Base-by-base conservation (phyloP, 495 filamentous ascomycete genomes). In the Penicillium mononematosum region DNA sequence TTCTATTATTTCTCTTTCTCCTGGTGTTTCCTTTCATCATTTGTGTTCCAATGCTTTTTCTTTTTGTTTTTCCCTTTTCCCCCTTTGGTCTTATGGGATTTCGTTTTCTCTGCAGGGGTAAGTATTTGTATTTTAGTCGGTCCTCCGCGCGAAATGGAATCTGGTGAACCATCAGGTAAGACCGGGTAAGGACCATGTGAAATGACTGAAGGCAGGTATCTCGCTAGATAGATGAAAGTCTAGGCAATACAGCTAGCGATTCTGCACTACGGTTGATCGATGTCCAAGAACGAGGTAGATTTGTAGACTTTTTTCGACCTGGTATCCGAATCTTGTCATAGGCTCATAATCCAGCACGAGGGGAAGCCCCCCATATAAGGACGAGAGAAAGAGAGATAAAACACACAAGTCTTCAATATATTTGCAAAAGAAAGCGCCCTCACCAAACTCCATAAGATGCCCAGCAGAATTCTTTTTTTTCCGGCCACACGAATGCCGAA, bases 121-220 rank as follows among this genome's bases (percentile, higher is more conserved):
- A 73, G 78, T 81, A 80, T 81, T 36, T 47, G 75, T 79, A 79
- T 60, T 72, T 75, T 74, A 77, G 72, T 68, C 65, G 62, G 65
- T 63, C 25, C 63, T 54, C 58, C 53, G 53, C 36, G 50, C 62
- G 50, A 59, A 62, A 56, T 53, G 65, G 55, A 60, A 62, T 59
- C 57, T 51, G 58, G 53, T 60, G 60, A 61, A 38, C 60, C 55
- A 20, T 68, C 64, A 84, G 81, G 82, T 86, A 84, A 86, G 82
- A 82, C 81, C 81, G 88, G 86, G 85, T 88, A 88, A 87, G 82
- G 69, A 65, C 62, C 70, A 69, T 59, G 60, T 27, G 58, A 62
- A 68, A 69, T 66, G 56, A 74, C 72, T 63, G 56, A 67, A 64
- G 53, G 62, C 68, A 73, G 61, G 59, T 55, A 64, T 65, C 56